Evolutionary conservation across 2,329 filamentous ascomycete genomes (phyloP), one percentile per base, ranked within the genome.

Genomic region (Fusarium brevicatenulatum): DNA sequence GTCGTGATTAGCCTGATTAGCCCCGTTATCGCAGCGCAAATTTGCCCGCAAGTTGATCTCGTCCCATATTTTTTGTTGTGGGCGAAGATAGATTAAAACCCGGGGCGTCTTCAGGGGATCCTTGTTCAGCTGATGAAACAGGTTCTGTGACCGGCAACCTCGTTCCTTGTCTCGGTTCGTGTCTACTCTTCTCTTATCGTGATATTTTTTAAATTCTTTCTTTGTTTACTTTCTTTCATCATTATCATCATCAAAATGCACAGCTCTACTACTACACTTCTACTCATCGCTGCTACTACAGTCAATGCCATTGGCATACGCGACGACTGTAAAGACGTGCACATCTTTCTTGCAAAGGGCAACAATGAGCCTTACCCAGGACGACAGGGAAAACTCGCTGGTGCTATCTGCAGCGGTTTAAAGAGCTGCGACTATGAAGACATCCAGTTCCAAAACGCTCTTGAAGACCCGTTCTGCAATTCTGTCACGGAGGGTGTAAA

Each of bases 361-460:
- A 67, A 67, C 12, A 67, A 67, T 34, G 64, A 67, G 19, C 52
- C 64, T 13, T 59, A 67, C 8, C 64, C 64, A 30, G 64, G 64
- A n/a, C 64, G 64, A 23, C 64, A 67, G 23, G 64, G 64, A 7
- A 66, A 60, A 30, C 47, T 67, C 19, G 63, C 34, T 0, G 39
- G 32, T 3, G 64, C 64, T 13, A 67, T 67, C 32, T 67, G 64
- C 39, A 37, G 56, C 2, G 63, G 63, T 3, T 44, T 46, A 9
- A 67, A 67, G 63, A 67, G 64, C 53, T 67, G 64, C 28, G 64
- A 67, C 4, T 67, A 67, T n/a, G 64, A 67, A 13, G 53, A 67
- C 3, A 67, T 67, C 25, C 37, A 46, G n/a, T 66, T 66, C 39
- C 44, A 67, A n/a, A 67, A 67, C 16, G 52, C 52, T 11, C 53